Percentiles rank a stretch among this genome's conserved stretches.
Evolutionary conservation across 2,329 filamentous ascomycete species (phyloP).

Genomic region (Thielaviopsis cerberus): DNA sequence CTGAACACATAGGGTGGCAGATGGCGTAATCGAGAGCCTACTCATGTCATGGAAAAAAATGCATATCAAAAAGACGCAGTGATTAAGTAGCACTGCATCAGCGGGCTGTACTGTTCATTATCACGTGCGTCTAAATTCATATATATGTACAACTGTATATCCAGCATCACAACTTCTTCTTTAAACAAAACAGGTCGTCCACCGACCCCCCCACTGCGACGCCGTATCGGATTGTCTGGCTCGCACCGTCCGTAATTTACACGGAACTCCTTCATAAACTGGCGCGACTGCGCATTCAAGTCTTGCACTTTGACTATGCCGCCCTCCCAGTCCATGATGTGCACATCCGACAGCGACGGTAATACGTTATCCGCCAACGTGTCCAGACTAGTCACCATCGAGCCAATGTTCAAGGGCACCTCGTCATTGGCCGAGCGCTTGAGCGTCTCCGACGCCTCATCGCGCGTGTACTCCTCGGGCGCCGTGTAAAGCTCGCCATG

Average conservation of each 20-base stretch:
- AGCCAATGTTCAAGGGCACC: slow-evolving; percentile 25
- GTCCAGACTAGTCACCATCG: slow-evolving; percentile 28
- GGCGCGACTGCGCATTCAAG: slow-evolving; percentile 25
- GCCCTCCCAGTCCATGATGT: slow-evolving; percentile 49
- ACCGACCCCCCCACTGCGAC: slow-evolving; percentile 22
- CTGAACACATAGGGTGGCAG: too few species aligned
- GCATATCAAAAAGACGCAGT: too few species aligned
- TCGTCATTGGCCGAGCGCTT: slow-evolving; percentile 14
- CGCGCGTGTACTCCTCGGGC: slow-evolving; percentile 47
- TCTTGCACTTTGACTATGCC: slow-evolving; percentile 16
- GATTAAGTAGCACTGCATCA: too few species aligned
- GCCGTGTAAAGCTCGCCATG: slow-evolving; percentile 56
- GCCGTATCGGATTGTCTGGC: slow-evolving; percentile 16
- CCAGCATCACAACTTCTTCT: neutral
- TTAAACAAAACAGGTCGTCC: slow-evolving; percentile 45
- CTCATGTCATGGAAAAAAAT: too few species aligned
- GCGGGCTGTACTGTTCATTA: too few species aligned
- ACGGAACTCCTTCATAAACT: slow-evolving; percentile 42
- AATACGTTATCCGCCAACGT: slow-evolving; percentile 27
- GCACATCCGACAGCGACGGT: slow-evolving; percentile 28
- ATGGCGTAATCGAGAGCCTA: too few species aligned
- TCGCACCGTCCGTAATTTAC: slow-evolving; percentile 48
- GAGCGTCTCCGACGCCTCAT: slow-evolving; percentile 12
- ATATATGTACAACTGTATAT: neutral
- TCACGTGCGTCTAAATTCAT: neutral